phyloP scores from a whole-genome alignment of 129 eudicot species.

The Centrapalus pauciflorus region DNA sequence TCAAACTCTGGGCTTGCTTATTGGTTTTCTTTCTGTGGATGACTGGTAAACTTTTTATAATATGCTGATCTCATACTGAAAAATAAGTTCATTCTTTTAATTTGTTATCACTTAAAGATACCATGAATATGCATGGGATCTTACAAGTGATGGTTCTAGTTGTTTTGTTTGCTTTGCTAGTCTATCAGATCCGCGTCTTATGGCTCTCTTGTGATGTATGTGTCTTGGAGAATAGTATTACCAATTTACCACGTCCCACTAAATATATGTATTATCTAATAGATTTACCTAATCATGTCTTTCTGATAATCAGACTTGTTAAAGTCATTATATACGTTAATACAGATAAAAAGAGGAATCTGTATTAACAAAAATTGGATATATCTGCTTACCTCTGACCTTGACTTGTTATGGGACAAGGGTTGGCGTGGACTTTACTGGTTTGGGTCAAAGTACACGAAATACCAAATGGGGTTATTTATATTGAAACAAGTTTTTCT shows the following conservation, averaged over 20 bases:
- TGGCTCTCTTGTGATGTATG: background rate
- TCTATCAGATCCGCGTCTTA: background rate
- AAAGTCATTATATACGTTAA: background rate
- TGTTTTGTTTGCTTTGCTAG: background rate
- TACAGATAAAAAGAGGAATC: background rate
- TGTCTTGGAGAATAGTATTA: background rate
- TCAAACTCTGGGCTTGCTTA: constrained; percentile 85
- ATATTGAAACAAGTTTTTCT: background rate
- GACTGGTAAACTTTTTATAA: constrained; percentile 66
- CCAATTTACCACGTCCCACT: background rate
- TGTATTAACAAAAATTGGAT: background rate
- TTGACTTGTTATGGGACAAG: background rate
- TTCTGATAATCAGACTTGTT: background rate
- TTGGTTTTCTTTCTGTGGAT: constrained; percentile 86
- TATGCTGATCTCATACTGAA: background rate
- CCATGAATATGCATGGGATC: no score
- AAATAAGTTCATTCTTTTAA: background rate
- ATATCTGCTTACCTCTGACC: background rate
- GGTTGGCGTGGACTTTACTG: background rate
- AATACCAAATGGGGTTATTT: background rate
- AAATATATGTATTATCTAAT: background rate
- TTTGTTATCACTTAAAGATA: background rate
- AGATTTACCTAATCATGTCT: background rate
- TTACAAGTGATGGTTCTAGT: background rate
- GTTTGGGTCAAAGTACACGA: background rate